phyloP scores from a whole-genome alignment of 2,329 filamentous ascomycete genomes.

The Rhynchosporium agropyri region DNA sequence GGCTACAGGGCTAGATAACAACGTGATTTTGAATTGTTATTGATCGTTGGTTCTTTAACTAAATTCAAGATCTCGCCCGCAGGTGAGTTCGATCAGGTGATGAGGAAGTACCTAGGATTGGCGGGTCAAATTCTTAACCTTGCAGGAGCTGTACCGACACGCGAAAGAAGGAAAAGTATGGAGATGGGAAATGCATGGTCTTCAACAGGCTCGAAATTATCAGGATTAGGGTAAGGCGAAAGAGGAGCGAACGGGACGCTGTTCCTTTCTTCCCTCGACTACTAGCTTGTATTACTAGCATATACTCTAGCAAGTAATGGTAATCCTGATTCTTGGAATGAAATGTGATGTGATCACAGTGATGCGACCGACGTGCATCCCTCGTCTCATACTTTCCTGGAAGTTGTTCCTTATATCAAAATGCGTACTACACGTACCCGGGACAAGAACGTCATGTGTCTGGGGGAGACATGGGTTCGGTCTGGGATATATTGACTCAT shows the following conservation, averaged over 20 bases:
- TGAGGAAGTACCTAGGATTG: background rate
- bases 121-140: background rate
- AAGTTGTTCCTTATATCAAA: background rate
- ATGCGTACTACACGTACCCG: background rate
- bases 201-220: too few relatives aligned
- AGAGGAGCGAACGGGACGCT: background rate
- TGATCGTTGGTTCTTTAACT: background rate
- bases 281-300: background rate
- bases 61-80: too few relatives aligned
- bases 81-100: too few relatives aligned
- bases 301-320: too few relatives aligned
- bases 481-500: background rate
- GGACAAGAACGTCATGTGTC: background rate
- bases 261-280: background rate
- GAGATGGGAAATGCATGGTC: too few relatives aligned
- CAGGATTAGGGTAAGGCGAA: too few relatives aligned
- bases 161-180: too few relatives aligned
- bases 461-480: constrained; percentile 7
- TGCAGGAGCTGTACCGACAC: too few relatives aligned
- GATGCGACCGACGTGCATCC: background rate
- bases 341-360: too few relatives aligned
- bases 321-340: too few relatives aligned
- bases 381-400: background rate
- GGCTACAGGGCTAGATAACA: constrained; percentile 2
- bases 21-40: constrained; percentile 1